A percentile compares a stretch with the other conserved stretches of the same genome.
phyloP scores from a whole-genome alignment of 352 stramenopile species.

The Phytophthora sansomeana region DNA sequence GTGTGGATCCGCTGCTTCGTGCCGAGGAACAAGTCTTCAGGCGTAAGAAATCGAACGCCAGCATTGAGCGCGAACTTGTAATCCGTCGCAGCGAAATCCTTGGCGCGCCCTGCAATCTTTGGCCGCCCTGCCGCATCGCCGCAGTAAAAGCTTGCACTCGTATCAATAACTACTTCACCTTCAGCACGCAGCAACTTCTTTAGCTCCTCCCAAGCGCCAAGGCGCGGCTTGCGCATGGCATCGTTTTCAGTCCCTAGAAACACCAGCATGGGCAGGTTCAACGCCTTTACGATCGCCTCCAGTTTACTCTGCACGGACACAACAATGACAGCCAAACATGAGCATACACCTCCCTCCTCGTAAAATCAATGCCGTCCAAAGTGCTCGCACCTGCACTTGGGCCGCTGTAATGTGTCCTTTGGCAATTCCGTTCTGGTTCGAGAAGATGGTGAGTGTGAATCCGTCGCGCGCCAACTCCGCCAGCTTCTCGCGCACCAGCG shows the following conservation, averaged over 20 bases:
- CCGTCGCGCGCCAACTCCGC: constrained; percentile 50
- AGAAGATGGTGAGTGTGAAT: constrained; percentile 76
- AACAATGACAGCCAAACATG: neutral
- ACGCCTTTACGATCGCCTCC: constrained; percentile 59
- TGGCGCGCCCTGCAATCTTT: constrained; percentile 68
- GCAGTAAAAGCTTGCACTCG: constrained; percentile 78
- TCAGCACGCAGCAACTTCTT: constrained; percentile 27
- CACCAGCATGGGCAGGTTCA: constrained; percentile 77
- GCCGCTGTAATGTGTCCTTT: constrained; percentile 71
- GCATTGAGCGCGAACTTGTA: constrained; percentile 92
- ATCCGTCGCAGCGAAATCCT: constrained; percentile 88
- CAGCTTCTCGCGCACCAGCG: constrained; percentile 60
- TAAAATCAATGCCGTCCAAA: neutral
- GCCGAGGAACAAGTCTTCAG: constrained; percentile 82
- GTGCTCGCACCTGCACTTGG: constrained; percentile 62
- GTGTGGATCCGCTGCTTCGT: constrained; percentile 79
- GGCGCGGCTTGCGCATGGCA: constrained; percentile 80
- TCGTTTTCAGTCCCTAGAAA: constrained; percentile 80
- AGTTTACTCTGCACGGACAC: constrained; percentile 63
- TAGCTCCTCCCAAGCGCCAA: constrained; percentile 74
- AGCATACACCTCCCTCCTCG: neutral
- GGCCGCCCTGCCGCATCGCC: constrained; percentile 83
- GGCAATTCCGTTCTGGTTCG: constrained; percentile 87
- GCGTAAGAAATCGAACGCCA: constrained; percentile 81
- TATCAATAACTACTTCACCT: constrained; percentile 45